Evolutionary conservation across 2,329 filamentous ascomycete genomes (phyloP).

Genomic region (Ophiocordyceps camponoti-floridani): DNA sequence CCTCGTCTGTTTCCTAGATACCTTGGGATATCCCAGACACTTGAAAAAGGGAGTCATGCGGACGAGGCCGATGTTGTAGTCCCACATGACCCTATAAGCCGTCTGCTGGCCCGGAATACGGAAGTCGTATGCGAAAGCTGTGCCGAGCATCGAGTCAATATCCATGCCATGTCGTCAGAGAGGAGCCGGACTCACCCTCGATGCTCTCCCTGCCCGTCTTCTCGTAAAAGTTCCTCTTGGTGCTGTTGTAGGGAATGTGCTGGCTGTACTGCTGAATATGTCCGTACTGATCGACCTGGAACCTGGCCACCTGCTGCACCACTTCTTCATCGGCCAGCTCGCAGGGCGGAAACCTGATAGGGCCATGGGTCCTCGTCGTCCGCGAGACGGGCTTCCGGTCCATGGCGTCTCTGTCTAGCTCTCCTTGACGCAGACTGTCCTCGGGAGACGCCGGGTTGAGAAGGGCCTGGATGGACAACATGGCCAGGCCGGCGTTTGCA

Average conservation of each 20-base stretch:
- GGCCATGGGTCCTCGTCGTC: conserved; percentile 35
- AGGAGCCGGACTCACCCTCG: conserved; percentile 42
- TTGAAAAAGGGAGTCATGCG: conserved; percentile 94
- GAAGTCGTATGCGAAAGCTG: conserved; percentile 78
- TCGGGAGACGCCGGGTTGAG: conserved; percentile 41
- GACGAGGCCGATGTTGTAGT: conserved; percentile 87
- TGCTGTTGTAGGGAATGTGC: conserved; percentile 87
- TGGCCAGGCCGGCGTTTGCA: conserved; percentile 16
- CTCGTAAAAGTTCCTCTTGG: conserved; percentile 74
- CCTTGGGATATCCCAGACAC: conserved; percentile 74
- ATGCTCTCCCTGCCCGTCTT: conserved; percentile 81
- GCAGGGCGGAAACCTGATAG: conserved; percentile 56
- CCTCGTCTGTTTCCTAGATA: conserved; percentile 14
- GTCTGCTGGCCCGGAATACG: conserved; percentile 46
- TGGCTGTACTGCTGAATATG: conserved; percentile 42
- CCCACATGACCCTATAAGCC: conserved; percentile 77
- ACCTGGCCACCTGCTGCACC: conserved; percentile 39
- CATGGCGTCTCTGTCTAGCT: background rate
- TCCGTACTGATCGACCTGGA: conserved; percentile 47
- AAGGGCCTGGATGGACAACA: conserved; percentile 48
- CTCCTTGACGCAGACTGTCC: background rate
- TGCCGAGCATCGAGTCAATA: too few species aligned
- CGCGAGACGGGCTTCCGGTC: background rate
- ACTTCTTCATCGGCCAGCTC: conserved; percentile 45
- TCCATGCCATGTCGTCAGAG: background rate